Percentiles rank a stretch among this genome's conserved stretches.
These are phyloP conservation scores for Cryptococcus jaspeensis DNA, from an alignment of 1,284 basidiomycete genomes.

Conservation along the genomic window DNA sequence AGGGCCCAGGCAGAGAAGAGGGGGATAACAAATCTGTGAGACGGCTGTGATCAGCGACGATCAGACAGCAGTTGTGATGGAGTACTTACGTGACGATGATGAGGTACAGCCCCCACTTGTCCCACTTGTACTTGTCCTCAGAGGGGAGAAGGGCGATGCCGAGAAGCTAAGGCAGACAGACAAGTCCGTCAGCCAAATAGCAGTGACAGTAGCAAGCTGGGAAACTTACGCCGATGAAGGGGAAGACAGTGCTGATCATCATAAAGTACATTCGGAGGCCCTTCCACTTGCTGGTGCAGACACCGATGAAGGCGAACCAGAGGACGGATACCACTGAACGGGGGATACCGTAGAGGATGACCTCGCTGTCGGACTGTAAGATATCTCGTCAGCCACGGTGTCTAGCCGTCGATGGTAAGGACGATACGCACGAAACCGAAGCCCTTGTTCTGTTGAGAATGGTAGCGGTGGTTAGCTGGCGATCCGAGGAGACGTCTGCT, in stretches of 20 bases:
- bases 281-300: slow-evolving; percentile 27
- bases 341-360: slow-evolving; percentile 40
- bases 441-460: slow-evolving; percentile 19
- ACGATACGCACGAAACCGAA: slow-evolving; percentile 9
- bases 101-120: slow-evolving; percentile 34
- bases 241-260: slow-evolving; percentile 25
- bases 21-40: slow-evolving; percentile 29
- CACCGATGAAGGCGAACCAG: slow-evolving; percentile 41
- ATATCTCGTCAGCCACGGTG: neutral
- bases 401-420: neutral
- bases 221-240: slow-evolving; percentile 21
- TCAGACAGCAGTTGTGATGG: no score
- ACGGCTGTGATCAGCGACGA: neutral
- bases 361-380: slow-evolving; percentile 28
- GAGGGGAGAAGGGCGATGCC: slow-evolving; percentile 21
- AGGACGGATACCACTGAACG: slow-evolving; percentile 32
- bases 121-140: slow-evolving; percentile 28
- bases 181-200: no score
- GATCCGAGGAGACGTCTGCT: neutral
- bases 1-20: slow-evolving; percentile 36
- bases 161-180: slow-evolving; percentile 8
- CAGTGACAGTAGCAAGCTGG: no score
- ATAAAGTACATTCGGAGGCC: slow-evolving; percentile 39
- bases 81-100: slow-evolving; percentile 31
- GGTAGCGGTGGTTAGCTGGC: slow-evolving; percentile 9